phyloP scores from a whole-genome alignment of 441 rosid genomes.

The Gossypium lobatum region DNA sequence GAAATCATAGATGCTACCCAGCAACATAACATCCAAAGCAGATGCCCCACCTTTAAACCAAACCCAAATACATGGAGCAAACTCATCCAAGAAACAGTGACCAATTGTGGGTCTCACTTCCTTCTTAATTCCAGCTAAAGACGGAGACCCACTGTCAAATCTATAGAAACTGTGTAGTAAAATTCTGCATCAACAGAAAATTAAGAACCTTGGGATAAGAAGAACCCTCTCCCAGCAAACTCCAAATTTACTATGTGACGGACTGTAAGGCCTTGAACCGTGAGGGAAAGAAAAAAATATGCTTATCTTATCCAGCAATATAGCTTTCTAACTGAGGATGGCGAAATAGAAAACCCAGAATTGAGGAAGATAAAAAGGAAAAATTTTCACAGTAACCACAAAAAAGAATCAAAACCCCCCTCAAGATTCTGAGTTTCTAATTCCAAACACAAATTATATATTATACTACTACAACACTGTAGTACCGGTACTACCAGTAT shows the following conservation, averaged over 20 bases:
- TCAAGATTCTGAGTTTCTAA: slow-evolving; percentile 35
- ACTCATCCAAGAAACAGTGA: slow-evolving; percentile 59
- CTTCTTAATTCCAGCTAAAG: slow-evolving; percentile 10
- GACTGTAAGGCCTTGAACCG: too few species aligned
- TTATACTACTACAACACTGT: background rate
- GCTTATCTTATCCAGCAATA: too few species aligned
- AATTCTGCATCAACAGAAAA: slow-evolving; percentile 15
- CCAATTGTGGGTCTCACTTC: background rate
- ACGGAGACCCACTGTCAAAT: slow-evolving; percentile 38
- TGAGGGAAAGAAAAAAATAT: background rate
- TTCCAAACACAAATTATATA: slow-evolving; percentile 21
- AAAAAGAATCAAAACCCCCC: slow-evolving; percentile 39
- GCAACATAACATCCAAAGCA: slow-evolving; percentile 77
- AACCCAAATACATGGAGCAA: slow-evolving; percentile 61
- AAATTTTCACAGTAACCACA: slow-evolving; percentile 16
- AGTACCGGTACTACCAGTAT: background rate
- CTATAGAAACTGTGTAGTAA: slow-evolving; percentile 32
- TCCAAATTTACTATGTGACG: too few species aligned
- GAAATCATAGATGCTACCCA: slow-evolving; percentile 58
- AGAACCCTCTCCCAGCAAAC: too few species aligned
- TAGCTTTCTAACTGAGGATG: background rate
- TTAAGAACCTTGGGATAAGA: slow-evolving; percentile 9
- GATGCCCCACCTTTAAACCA: slow-evolving; percentile 70
- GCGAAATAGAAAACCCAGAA: slow-evolving; percentile 22
- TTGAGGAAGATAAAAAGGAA: slow-evolving; percentile 26